Percentiles rank a stretch among this genome's conserved stretches.
Conservation (phyloP, 2,329 filamentous ascomycete species). For the Penicillium nordicum region DNA sequence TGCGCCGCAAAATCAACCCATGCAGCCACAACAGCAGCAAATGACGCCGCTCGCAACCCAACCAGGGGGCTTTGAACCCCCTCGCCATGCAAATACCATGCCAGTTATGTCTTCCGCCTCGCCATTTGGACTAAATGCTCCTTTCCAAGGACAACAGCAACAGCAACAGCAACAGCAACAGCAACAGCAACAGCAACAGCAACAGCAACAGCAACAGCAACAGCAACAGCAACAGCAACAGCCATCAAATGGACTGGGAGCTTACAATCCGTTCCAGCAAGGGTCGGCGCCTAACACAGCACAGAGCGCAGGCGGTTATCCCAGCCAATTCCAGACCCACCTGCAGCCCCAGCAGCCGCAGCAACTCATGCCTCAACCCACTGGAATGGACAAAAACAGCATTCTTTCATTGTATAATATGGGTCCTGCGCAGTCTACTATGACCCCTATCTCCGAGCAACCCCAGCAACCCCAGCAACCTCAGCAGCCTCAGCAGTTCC, state of each 20-base stretch:
- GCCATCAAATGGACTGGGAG: conserved; percentile 18
- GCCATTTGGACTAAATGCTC: conserved; percentile 28
- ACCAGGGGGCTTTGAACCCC: conserved; percentile 2
- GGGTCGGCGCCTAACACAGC: conserved; percentile 26
- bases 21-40: conserved; percentile 23
- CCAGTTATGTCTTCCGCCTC: conserved; percentile 33
- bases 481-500: conserved; percentile 14
- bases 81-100: conserved; percentile 41
- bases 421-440: conserved; percentile 30
- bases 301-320: conserved; percentile 24
- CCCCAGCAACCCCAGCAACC: neutral
- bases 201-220: conserved; percentile 25
- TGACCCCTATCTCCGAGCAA: conserved; percentile 32
- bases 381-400: conserved; percentile 46
- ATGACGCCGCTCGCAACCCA: conserved; percentile 8
- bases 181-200: conserved; percentile 19
- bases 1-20: conserved; percentile 21
- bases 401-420: conserved; percentile 49
- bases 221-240: conserved; percentile 22
- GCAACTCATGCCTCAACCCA: conserved; percentile 39
- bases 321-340: conserved; percentile 25
- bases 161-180: conserved; percentile 22
- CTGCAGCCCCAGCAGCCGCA: conserved; percentile 23
- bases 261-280: conserved; percentile 36
- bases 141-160: conserved; percentile 27